phyloP scores from a whole-genome alignment of 2,329 filamentous ascomycete species.

The Remersonia thermophila region DNA sequence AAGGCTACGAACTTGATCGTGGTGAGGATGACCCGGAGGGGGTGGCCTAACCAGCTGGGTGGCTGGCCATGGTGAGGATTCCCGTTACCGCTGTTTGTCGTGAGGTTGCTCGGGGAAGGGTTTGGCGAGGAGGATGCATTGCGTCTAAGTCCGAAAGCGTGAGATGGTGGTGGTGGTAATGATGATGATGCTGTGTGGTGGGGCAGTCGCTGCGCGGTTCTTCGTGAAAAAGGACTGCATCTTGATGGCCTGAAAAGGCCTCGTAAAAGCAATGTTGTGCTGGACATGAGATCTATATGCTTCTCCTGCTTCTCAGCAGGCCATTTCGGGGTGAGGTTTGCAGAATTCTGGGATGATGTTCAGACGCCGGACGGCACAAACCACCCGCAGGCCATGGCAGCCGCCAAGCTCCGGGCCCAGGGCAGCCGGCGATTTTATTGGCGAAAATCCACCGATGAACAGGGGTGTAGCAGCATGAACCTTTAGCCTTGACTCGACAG shows the following conservation, averaged over 20 bases:
- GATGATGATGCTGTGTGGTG: neutral
- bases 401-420: neutral
- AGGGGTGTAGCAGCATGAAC: neutral
- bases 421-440: conserved; percentile 1
- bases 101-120: neutral
- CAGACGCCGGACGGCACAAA: too few species aligned
- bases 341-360: too few species aligned
- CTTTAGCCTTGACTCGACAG: neutral
- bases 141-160: neutral
- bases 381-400: conserved; percentile 1
- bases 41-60: conserved; percentile 25
- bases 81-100: conserved; percentile 14
- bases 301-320: too few species aligned
- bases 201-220: neutral
- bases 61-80: too few species aligned
- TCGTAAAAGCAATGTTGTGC: conserved; percentile 3
- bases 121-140: neutral
- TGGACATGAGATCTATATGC: conserved; percentile 3
- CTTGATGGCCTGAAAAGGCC: conserved; percentile 3
- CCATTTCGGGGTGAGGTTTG: neutral
- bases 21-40: conserved; percentile 31
- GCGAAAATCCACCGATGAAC: conserved; percentile 6
- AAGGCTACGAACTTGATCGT: conserved; percentile 35
- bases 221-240: conserved; percentile 1
- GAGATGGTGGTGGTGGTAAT: neutral